Evolutionary conservation across 352 stramenopile genomes (phyloP), one percentile per base, ranked within the genome.

Genomic region (Phytophthora quininea): DNA sequence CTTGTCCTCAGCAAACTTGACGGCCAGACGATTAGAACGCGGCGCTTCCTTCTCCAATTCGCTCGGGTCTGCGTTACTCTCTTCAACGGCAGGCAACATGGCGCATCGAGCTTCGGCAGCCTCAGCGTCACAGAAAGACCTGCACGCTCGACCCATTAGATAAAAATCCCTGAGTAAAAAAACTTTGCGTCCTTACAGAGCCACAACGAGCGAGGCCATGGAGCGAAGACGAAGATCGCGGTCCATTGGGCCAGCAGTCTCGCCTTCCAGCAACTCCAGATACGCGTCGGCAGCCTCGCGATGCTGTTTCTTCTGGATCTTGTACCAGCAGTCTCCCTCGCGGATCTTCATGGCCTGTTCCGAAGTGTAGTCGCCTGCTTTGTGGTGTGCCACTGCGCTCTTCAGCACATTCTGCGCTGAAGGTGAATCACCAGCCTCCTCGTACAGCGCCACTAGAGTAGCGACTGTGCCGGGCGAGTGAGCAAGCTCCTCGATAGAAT

Each of bases 241-340:
- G 35, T 91, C 84, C 38, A 95, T 31, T 30, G 77, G 76, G 27
- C 74, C 77, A 40, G 79, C 79, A 62, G 75, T 74, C 61, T 88
- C 80, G 51, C 82, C 82, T 64, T 93, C 86, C 9, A 95, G 67
- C 35, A 95, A 64, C 46, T 88, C 77, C 61, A 87, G 37, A 58
- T 92, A 95, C 38, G 82, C 82, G 29, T 78, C 58, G 9, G 87
- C 80, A 38, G 87, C 87, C 2, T 79, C 74, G 24, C 80, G 65
- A 61, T 91, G 92, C 54, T 93, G 76, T 51, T 91, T 89, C 70
- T 90, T 86, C 56, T 90, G 73, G 54, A 95, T 81, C 71, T 93
- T 91, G 74, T 86, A 85, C 66, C 79, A 78, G 71, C 85, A 92
- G 57, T 92, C 82, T 47, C 85, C 87, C 60, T 95, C 87, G 47